Base-by-base conservation (phyloP, 176 grass and related monocot genomes). In the Chloris gayana region DNA sequence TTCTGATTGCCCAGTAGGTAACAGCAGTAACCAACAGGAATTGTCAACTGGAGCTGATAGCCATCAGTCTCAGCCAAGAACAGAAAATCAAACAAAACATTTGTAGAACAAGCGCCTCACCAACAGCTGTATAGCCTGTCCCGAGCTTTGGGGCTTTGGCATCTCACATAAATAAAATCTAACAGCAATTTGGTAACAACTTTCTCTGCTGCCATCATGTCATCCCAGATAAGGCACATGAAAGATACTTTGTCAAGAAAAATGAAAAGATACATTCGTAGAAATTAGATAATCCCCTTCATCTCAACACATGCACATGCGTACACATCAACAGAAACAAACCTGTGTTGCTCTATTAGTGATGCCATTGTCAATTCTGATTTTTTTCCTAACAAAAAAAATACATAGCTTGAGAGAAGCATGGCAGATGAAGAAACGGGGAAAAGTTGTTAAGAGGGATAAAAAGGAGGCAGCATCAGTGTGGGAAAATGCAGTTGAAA, bases 181-280 rank as follows among this genome's bases (percentile, higher is more conserved):
- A 47, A 49, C 21, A 67, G 38, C 61, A 79, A 82, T 34, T 44
- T 68, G 82, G 82, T 34, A 57, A 9, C 49, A 46, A 18, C 58
- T 78, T 83, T 73, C 67, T 65, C 47, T 76, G 49, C 39, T 59
- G 74, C 67, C 22, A 79, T 88, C 85, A 87, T 78, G 34, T 76
- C 26, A 26, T 69, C 54, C 21, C 54, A 79, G 67, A 50, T 49
- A 74, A 37, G 60, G 59, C 58, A 83, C 74, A 73, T 87, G 46
- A 34, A 27, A 44, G 41, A 44, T 44, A 44, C 9, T 37, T n/a
- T n/a, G n/a, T n/a, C n/a, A n/a, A 4, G 37, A 39, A 4, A 39
- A 4, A 39, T 0, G 17, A 50, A 50, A 50, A 15, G 15, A 11
- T 22, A 54, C 50, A 21, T 54, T 54, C 18, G 19, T 54, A 7